Evolutionary conservation across 192 early-diverging fungal species (phyloP), one percentile per base, ranked within the genome.

Genomic region (Entomortierella chlamydospora): DNA sequence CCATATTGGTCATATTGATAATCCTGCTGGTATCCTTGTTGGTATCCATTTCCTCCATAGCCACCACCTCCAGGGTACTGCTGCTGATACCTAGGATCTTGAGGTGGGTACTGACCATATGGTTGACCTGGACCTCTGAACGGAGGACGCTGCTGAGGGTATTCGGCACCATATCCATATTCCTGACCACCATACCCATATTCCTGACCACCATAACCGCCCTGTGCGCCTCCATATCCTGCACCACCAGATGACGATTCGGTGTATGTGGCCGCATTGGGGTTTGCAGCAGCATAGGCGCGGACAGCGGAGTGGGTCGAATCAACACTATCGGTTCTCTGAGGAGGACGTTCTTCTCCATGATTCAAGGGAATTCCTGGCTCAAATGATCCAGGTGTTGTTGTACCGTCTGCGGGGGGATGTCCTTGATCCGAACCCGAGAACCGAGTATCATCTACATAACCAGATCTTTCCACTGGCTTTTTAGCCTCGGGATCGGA

Each of bases 361-460:
- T n/a, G 39, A 33, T 42, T 42, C n/a, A 45, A 26, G 10, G 13
- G 23, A 29, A 61, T 41, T 6, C 59, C 59, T 42, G 59, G 41
- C 11, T 45, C 42, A 30, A 61, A 61, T 25, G 59, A 42, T 29
- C 37, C 37, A 45, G 41, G 22, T 20, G 22, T 22, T 23, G 11
- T 23, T 17, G 43, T 22, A 8, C 50, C 31, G 22, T 57, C 17
- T 7, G 30, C 18, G 33, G 43, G 45, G 2, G n/a, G 31, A 28
- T 58, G 30, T n/a, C 59, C 73, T 18, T 68, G 60, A 43, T 77
- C 73, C 12, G 73, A 77, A 17, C 50, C 62, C 5, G 76, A 70
- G 65, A 53, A 79, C 18, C 76, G 76, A 18, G 63, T 79, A 11
- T 70, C 76, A 50, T 79, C 76, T 2, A 39, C 76, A 61, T 79